A percentile compares a stretch with the other conserved stretches of the same genome.
These are phyloP conservation scores for Aureobasidium namibiae DNA, from an alignment of 2,329 filamentous ascomycete species.

Conservation along the genomic window DNA sequence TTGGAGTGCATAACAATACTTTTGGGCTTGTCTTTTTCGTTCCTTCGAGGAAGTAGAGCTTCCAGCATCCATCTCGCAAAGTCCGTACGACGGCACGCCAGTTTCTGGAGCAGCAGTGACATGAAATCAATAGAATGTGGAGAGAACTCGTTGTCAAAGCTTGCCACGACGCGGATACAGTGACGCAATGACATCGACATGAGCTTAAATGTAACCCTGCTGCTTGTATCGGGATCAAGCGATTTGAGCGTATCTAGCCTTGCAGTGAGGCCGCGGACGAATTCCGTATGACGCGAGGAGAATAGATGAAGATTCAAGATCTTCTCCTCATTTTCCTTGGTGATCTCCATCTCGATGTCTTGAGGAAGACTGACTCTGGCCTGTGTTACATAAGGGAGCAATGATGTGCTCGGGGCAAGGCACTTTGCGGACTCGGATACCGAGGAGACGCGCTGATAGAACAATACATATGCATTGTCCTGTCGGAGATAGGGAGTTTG, in stretches of 20 bases:
- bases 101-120: conserved; percentile 42
- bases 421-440: conserved; percentile 34
- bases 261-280: conserved; percentile 56
- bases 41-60: conserved; percentile 46
- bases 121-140: conserved; percentile 53
- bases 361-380: conserved; percentile 39
- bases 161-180: conserved; percentile 66
- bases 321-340: conserved; percentile 62
- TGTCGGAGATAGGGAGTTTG: conserved; percentile 24
- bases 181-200: conserved; percentile 54
- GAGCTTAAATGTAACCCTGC: conserved; percentile 38
- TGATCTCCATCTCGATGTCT: conserved; percentile 48
- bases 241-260: conserved; percentile 45
- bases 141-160: conserved; percentile 51
- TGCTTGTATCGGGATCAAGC: conserved; percentile 28
- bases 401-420: not conserved
- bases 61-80: conserved; percentile 52
- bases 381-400: conserved; percentile 27
- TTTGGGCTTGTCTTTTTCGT: conserved; percentile 46
- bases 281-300: conserved; percentile 61
- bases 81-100: conserved; percentile 41
- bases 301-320: conserved; percentile 72
- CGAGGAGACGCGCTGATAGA: conserved; percentile 75
- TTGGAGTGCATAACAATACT: conserved; percentile 45
- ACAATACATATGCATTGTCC: conserved; percentile 89